Evolutionary conservation across 257 asterid species (phyloP).

Genomic region (Plantago major): DNA sequence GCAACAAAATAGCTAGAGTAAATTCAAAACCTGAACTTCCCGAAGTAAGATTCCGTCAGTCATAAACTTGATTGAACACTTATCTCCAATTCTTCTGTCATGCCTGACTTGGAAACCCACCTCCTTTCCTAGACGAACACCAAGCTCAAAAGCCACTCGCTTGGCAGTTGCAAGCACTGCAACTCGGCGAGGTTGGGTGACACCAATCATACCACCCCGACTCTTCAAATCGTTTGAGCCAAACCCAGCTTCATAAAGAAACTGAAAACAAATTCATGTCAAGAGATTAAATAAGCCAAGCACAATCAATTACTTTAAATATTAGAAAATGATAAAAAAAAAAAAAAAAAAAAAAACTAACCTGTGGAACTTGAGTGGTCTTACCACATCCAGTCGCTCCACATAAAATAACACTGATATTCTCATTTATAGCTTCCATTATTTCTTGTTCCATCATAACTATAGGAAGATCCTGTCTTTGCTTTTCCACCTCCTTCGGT

Average conservation of each 20-base stretch:
- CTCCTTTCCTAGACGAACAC: conserved; percentile 79
- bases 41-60: conserved; percentile 97
- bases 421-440: conserved; percentile 84
- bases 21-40: conserved; percentile 76
- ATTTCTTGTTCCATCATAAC: conserved; percentile 98
- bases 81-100: conserved; percentile 78
- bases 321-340: conserved; percentile 5
- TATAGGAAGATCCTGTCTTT: conserved; percentile 73
- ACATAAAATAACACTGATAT: conserved; percentile 67
- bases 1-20: conserved; percentile 18
- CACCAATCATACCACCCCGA: conserved; percentile 81
- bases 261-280: conserved; percentile 41
- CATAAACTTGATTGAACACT: conserved; percentile 91
- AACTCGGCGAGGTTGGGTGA: conserved; percentile 97
- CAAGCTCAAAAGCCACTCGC: conserved; percentile 94
- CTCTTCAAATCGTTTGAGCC: conserved; percentile 44
- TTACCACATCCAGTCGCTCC: conserved; percentile 99
- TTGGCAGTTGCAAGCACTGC: conserved; percentile 97
- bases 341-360: conserved; percentile 28
- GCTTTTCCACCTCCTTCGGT: conserved; percentile 70
- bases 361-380: conserved; percentile 99
- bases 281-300: conserved; percentile 13
- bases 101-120: conserved; percentile 97
- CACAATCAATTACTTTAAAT: not conserved
- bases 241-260: conserved; percentile 88